Base-by-base conservation (phyloP, 345 rosid genomes). In the Gynandropsis gynandra region DNA sequence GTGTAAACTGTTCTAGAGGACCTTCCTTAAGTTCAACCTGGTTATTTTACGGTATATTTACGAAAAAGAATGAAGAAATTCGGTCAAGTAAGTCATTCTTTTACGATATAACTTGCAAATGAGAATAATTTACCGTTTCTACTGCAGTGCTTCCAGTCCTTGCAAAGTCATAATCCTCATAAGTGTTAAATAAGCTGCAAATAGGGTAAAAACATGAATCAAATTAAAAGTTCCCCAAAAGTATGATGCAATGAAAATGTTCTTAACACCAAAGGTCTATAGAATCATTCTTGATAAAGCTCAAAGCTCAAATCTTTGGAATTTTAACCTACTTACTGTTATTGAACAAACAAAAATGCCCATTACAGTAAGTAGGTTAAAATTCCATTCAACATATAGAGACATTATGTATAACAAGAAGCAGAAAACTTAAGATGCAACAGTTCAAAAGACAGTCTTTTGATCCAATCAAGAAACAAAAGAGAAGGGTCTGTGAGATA, bases 1-100 rank as follows among this genome's bases (percentile, higher is more conserved):
- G 97, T 3, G 95, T 76, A 69, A 93, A 88, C 61, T 88, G 97
- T 36, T 80, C 81, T 51, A 88, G 59, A 68, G 90, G 92, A 42
- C 99, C 99, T 65, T 83, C 94, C 51, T 62, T 59, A 16, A 88
- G 81, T 65, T 81, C 99, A 67, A 93, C 81, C 99, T 88, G 62
- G 56, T 61, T 50, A 40, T 38, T 52, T 12, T 1, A n/a, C 12
- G 39, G 13, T 15, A 11, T 32, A 13, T 9, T 6, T 11, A 47
- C 0, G 20, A 48, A 6, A 5, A 2, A 9, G 10, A 6, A 43
- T 0, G 31, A 0, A 17, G 7, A 4, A 8, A 1, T 14, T 8
- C 36, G 16, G 19, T 7, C 5, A 56, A 50, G 18, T 13, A 64
- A 29, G 51, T 16, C 11, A 31, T 19, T 9, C 12, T 20, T 21